These are phyloP conservation scores for Vitis hybrid DNA, from an alignment of 177 flowering plant species.

Conservation along the genomic window DNA sequence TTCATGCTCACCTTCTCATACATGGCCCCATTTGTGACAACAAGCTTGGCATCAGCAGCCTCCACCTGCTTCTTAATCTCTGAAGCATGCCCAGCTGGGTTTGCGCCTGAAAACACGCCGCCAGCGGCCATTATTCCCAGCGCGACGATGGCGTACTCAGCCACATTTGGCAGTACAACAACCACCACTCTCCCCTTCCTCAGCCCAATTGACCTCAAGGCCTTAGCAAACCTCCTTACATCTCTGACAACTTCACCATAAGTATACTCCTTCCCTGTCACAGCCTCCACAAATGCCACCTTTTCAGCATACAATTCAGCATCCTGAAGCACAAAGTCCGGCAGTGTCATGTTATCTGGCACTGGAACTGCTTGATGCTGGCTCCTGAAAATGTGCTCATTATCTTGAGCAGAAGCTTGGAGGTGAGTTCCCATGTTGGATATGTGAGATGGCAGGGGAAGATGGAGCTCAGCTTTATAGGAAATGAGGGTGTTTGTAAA, in stretches of 20 bases:
- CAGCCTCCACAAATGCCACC: constrained; percentile 82
- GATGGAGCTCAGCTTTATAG: constrained; percentile 1
- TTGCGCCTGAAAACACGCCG: constrained; percentile 89
- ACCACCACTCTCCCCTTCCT: constrained; percentile 77
- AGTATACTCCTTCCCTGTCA: constrained; percentile 62
- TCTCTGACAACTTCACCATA: constrained; percentile 63
- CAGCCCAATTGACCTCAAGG: constrained; percentile 72
- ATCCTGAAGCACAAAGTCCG: constrained; percentile 78
- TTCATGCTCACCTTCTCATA: constrained; percentile 62
- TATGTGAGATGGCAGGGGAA: neutral
- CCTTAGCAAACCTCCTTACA: constrained; percentile 66
- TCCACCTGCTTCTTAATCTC: constrained; percentile 86
- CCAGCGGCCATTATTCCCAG: constrained; percentile 95
- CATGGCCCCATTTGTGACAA: constrained; percentile 58
- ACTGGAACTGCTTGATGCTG: constrained; percentile 57
- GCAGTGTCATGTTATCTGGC: constrained; percentile 71
- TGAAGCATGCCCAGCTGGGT: constrained; percentile 66
- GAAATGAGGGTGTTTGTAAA: neutral
- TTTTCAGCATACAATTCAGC: constrained; percentile 65
- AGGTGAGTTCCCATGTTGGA: constrained; percentile 19
- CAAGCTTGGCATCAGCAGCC: constrained; percentile 65
- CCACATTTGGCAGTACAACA: constrained; percentile 84
- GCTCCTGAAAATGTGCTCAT: constrained; percentile 70
- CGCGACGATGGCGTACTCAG: constrained; percentile 75
- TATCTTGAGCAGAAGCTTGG: neutral